These are phyloP conservation scores for Fusarium papillatum DNA, from an alignment of 2,329 filamentous ascomycete genomes.

Conservation along the genomic window DNA sequence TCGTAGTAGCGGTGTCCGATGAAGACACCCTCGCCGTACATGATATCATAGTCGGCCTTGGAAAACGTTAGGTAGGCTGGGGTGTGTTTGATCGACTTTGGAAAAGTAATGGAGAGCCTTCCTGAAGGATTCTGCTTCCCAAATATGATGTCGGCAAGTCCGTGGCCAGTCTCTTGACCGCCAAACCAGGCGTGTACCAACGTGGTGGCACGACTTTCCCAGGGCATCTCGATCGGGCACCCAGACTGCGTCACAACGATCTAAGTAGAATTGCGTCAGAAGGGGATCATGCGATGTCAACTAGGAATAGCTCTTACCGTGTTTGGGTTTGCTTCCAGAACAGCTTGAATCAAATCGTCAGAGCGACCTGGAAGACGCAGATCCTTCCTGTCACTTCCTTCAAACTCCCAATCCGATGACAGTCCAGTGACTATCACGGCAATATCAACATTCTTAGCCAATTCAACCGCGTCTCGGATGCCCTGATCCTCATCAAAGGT, in stretches of 20 bases:
- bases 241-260: conserved; percentile 52
- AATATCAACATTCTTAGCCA: not conserved
- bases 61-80: conserved; percentile 78
- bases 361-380: not conserved
- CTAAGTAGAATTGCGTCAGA: not conserved
- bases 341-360: not conserved
- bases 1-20: conserved; percentile 84
- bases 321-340: not conserved
- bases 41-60: conserved; percentile 72
- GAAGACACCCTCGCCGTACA: conserved; percentile 83
- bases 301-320: not conserved
- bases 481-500: not conserved
- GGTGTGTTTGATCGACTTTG: conserved; percentile 72
- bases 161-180: conserved; percentile 43
- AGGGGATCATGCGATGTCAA: no score
- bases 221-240: conserved; percentile 61
- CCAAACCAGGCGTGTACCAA: conserved; percentile 44
- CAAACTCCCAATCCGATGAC: not conserved
- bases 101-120: conserved; percentile 77
- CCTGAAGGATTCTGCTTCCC: conserved; percentile 52
- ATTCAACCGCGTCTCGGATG: not conserved
- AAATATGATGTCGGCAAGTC: conserved; percentile 42
- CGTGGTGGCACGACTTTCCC: conserved; percentile 48
- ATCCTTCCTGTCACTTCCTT: not conserved
- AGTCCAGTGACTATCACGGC: not conserved